Evolutionary conservation across 2,329 filamentous ascomycete species (phyloP).

Genomic region (Thelonectria rubi): DNA sequence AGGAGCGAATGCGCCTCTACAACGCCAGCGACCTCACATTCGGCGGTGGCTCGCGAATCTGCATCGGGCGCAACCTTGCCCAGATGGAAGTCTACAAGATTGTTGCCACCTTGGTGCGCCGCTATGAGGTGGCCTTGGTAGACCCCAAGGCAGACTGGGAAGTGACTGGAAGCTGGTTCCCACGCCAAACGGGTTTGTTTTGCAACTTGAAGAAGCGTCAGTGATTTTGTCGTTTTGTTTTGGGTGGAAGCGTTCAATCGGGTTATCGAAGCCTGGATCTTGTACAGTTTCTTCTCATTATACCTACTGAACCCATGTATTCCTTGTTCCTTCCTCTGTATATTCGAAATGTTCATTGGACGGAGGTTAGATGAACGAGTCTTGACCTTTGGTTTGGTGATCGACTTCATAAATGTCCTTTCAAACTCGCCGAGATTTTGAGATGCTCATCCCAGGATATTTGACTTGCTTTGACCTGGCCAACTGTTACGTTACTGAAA

Average conservation of each 20-base stretch:
- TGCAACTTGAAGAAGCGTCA: conserved; percentile 18
- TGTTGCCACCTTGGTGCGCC: conserved; percentile 55
- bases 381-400: too few species aligned
- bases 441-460: too few species aligned
- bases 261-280: neutral
- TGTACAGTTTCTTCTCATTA: too few species aligned
- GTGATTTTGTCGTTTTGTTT: neutral
- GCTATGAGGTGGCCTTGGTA: conserved; percentile 51
- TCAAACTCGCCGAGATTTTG: too few species aligned
- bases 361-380: too few species aligned
- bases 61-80: conserved; percentile 47
- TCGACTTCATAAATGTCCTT: too few species aligned
- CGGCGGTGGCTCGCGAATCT: conserved; percentile 46
- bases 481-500: too few species aligned
- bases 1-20: conserved; percentile 46
- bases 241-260: neutral
- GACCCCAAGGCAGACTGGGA: conserved; percentile 29
- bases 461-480: too few species aligned
- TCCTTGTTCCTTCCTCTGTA: too few species aligned
- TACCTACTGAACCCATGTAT: too few species aligned
- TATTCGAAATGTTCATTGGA: too few species aligned
- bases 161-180: conserved; percentile 26
- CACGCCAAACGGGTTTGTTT: conserved; percentile 10
- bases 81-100: conserved; percentile 48
- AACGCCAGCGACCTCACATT: conserved; percentile 49